Base-by-base conservation (phyloP, 768 basidiomycete species). In the Roridomyces roridus region DNA sequence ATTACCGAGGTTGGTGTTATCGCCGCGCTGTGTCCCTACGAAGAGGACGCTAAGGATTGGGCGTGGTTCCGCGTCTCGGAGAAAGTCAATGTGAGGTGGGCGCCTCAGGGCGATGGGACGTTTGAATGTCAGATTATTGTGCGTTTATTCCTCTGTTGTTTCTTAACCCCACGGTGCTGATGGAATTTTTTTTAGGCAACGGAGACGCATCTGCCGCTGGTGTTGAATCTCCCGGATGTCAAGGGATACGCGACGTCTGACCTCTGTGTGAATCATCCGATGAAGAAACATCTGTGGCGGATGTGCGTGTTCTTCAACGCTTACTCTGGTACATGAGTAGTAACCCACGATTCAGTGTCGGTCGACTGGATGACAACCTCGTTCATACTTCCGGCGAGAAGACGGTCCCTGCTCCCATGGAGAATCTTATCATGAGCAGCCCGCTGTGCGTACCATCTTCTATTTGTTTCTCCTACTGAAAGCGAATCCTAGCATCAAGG, bases 111-210 rank as follows among this genome's bases (percentile, higher is more conserved):
- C 0, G 73, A 78, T 24, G 74, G 68, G 8, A 68, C 70, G 1
- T 77, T 66, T 45, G 79, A 80, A 46, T 73, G 69, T 23, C 76
- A 77, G 24, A 50, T 76, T 11, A 46, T 78, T 64, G 78, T 80
- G 43, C 10, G 67, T 46, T 17, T 11, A 18, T 31, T 37, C 25
- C 46, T 8, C 31, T 42, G 21, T 6, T 35, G 21, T 0, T n/a
- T n/a, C n/a, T 17, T 18, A 18, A 25, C 10, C 37, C 42, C 18
- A 18, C 5, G 1, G n/a, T n/a, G n/a, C n/a, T n/a, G 9, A 10
- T 18, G 47, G 21, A 35, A 12, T 26, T 25, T 46, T 15, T n/a
- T 29, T 14, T 20, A 76, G 76, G 63, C 64, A 12, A 65, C 46
- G 23, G 59, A 69, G 6, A 72, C 42, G 4, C 70, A 74, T 52